Percentiles rank a stretch among this genome's conserved stretches.
Conservation (phyloP, 176 grass and related monocot genomes). For the Paspalum vaginatum region DNA sequence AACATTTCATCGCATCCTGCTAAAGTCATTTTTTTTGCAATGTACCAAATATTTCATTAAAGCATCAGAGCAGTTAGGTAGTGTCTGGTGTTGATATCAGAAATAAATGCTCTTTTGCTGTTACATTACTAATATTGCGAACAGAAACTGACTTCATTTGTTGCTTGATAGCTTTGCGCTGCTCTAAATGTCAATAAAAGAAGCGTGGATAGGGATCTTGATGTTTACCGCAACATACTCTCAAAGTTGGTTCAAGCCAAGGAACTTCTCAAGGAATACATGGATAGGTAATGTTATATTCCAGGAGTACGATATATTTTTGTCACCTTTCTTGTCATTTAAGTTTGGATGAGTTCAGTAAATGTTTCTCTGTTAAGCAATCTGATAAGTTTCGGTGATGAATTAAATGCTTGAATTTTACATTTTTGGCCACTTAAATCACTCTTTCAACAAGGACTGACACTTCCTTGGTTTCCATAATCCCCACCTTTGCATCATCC, state of each 20-base stretch:
- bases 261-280: constrained; percentile 98
- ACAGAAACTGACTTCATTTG: constrained; percentile 38
- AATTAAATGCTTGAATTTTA: background rate
- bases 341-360: background rate
- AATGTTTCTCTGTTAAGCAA: background rate
- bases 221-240: constrained; percentile 96
- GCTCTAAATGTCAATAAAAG: constrained; percentile 89
- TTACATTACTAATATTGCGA: constrained; percentile 21
- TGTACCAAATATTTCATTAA: constrained; percentile 12
- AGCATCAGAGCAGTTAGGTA: constrained; percentile 5
- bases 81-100: constrained; percentile 29
- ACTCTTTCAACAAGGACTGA: background rate
- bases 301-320: constrained; percentile 8
- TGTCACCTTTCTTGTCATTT: constrained; percentile 13
- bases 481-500: background rate
- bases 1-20: constrained; percentile 7
- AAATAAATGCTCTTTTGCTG: background rate
- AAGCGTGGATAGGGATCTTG: constrained; percentile 95
- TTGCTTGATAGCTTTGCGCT: constrained; percentile 71
- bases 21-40: constrained; percentile 13
- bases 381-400: background rate
- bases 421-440: background rate
- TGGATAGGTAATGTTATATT: constrained; percentile 69
- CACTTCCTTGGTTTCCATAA: constrained; percentile 4
- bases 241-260: constrained; percentile 98